Percentiles rank a stretch among this genome's conserved stretches.
Evolutionary conservation across 73 alveolate species (phyloP).

Genomic region (Paramecium bursaria): DNA sequence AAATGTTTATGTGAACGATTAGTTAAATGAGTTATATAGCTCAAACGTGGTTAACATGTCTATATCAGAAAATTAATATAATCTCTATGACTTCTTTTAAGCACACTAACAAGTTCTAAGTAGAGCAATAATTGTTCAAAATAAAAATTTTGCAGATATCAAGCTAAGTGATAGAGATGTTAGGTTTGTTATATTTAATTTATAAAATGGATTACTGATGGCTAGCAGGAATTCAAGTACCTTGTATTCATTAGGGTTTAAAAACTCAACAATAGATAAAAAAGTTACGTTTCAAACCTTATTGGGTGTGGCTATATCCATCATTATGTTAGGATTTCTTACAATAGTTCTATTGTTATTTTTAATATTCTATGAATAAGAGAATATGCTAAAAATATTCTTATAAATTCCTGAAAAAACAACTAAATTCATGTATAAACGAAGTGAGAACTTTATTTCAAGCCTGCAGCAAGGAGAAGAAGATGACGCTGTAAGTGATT

Average conservation of each 20-base stretch:
- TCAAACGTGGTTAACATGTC: neutral
- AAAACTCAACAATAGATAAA: neutral
- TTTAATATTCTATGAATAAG: neutral
- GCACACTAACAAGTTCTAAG: slow-evolving; percentile 30
- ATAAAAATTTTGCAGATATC: neutral
- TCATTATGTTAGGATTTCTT: neutral
- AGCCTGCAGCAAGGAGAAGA: slow-evolving; percentile 13
- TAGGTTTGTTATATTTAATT: neutral
- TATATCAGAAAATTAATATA: neutral
- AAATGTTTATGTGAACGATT: neutral
- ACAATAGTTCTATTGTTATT: neutral
- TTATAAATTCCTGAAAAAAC: slow-evolving; percentile 28
- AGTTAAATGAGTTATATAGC: neutral
- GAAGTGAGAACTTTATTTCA: slow-evolving; percentile 48
- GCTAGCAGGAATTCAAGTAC: neutral
- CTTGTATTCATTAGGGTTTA: neutral
- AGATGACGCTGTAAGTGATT: neutral
- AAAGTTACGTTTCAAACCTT: neutral
- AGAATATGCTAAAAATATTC: slow-evolving; percentile 20
- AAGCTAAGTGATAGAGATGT: neutral
- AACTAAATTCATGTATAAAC: neutral
- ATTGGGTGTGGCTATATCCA: neutral
- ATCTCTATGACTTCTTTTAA: neutral
- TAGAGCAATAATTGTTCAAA: neutral
- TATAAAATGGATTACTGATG: slow-evolving; percentile 6